Conservation (phyloP, 495 filamentous ascomycete genomes). For the Xylaria bambusicola region DNA sequence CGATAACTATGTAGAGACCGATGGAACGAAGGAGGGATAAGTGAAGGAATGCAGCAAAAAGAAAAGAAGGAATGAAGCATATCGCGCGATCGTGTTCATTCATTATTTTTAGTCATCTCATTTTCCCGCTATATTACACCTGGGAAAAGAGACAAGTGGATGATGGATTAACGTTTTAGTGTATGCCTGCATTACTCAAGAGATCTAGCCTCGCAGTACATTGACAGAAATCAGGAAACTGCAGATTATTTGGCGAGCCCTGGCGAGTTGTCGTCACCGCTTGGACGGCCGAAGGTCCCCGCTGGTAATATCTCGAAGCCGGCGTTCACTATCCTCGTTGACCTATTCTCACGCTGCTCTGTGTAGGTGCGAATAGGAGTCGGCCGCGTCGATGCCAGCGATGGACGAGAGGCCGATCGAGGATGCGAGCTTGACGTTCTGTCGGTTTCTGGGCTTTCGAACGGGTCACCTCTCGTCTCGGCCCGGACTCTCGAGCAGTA, state of each 20-base stretch:
- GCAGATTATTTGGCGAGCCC: conserved; percentile 11
- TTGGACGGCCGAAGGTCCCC: conserved; percentile 47
- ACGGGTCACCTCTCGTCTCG: conserved; percentile 25
- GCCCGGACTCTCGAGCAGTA: conserved; percentile 18
- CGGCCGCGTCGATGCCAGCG: conserved; percentile 30
- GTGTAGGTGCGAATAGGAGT: conserved; percentile 32
- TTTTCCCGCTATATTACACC: too few relatives aligned
- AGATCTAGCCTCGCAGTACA: too few relatives aligned
- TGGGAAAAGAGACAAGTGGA: too few relatives aligned
- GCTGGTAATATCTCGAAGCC: conserved; percentile 64
- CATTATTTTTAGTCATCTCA: too few relatives aligned
- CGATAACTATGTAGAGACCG: too few relatives aligned
- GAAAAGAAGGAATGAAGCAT: too few relatives aligned
- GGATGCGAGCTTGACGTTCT: neutral
- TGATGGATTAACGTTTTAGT: too few relatives aligned
- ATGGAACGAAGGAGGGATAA: too few relatives aligned
- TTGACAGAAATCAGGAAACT: too few relatives aligned
- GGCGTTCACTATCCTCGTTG: conserved; percentile 57
- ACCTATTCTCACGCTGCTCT: conserved; percentile 48
- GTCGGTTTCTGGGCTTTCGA: conserved; percentile 20
- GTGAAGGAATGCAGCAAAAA: too few relatives aligned
- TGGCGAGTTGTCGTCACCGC: conserved; percentile 16
- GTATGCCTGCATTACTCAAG: too few relatives aligned
- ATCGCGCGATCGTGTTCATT: too few relatives aligned
- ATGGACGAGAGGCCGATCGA: conserved; percentile 22